phyloP scores from a whole-genome alignment of 176 grass and related monocot species.

The Triticum urartu region DNA sequence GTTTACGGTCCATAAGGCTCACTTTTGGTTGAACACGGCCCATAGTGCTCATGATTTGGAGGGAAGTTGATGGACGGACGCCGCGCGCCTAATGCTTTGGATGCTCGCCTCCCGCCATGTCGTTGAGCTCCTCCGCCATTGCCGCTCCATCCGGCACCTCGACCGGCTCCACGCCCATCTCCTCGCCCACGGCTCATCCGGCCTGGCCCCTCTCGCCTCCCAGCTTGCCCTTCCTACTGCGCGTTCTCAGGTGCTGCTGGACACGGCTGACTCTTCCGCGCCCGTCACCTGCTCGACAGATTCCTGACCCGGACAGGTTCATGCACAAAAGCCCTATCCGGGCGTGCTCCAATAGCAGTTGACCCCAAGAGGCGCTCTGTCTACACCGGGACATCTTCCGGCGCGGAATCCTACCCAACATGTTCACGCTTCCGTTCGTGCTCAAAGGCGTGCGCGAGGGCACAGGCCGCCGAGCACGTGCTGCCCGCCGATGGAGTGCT shows the following conservation, averaged over 20 bases:
- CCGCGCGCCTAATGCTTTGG: not conserved
- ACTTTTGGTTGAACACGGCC: no score
- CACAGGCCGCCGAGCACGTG: not conserved
- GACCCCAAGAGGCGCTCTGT: slow-evolving; percentile 11
- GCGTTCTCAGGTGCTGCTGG: not conserved
- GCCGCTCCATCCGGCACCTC: slow-evolving; percentile 30
- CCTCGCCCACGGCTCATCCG: not conserved
- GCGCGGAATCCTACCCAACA: not conserved
- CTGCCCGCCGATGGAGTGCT: not conserved
- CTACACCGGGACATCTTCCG: slow-evolving; percentile 16
- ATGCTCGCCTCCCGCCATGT: not conserved
- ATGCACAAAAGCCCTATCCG: slow-evolving; percentile 25
- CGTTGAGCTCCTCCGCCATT: slow-evolving; percentile 6
- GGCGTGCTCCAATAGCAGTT: not conserved
- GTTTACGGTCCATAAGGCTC: no score
- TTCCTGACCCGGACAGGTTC: slow-evolving; percentile 29
- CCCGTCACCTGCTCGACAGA: slow-evolving; percentile 22
- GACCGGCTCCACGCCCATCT: slow-evolving; percentile 39
- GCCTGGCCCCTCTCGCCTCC: not conserved
- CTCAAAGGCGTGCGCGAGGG: slow-evolving; percentile 42
- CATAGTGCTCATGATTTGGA: no score
- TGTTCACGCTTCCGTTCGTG: slow-evolving; percentile 20
- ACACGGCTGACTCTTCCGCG: not conserved
- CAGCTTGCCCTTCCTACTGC: slow-evolving; percentile 38
- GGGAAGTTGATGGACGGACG: no score